These are phyloP conservation scores for Cystobasidium sp. DNA, from an alignment of 1,284 basidiomycete genomes.

Conservation along the genomic window DNA sequence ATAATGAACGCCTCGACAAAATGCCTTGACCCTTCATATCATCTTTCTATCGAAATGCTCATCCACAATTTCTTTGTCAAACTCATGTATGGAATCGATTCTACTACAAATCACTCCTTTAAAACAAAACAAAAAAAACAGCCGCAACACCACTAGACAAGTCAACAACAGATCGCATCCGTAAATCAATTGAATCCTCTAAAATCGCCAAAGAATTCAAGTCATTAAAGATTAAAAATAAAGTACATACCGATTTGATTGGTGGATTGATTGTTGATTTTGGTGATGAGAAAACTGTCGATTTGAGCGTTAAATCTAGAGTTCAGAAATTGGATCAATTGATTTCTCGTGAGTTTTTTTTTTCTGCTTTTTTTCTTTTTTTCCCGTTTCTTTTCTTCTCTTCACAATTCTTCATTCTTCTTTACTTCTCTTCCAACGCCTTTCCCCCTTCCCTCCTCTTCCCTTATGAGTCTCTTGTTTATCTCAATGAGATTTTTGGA, in stretches of 20 bases:
- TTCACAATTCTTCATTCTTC: background rate
- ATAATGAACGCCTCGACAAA: too few relatives aligned
- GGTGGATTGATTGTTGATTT: constrained; percentile 88
- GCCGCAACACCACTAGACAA: constrained; percentile 73
- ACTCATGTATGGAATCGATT: too few relatives aligned
- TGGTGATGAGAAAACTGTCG: constrained; percentile 90
- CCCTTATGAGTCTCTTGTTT: too few relatives aligned
- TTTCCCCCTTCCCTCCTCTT: too few relatives aligned
- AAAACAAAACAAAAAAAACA: too few relatives aligned
- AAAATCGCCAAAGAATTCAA: constrained; percentile 82
- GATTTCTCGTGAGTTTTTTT: constrained; percentile 62
- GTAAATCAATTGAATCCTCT: constrained; percentile 80
- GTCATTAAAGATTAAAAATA: constrained; percentile 82
- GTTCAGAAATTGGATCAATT: constrained; percentile 93
- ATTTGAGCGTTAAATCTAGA: constrained; percentile 87
- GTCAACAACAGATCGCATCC: constrained; percentile 74
- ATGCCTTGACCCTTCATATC: too few relatives aligned
- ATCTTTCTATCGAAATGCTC: too few relatives aligned
- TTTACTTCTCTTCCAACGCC: too few relatives aligned
- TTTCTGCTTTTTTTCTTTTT: background rate
- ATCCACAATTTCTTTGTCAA: too few relatives aligned
- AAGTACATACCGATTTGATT: constrained; percentile 83
- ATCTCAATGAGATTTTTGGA: too few relatives aligned
- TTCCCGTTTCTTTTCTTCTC: background rate
- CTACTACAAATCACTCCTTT: too few relatives aligned